Conservation (phyloP, 306 rosid genomes). For the Crotalaria pallida region DNA sequence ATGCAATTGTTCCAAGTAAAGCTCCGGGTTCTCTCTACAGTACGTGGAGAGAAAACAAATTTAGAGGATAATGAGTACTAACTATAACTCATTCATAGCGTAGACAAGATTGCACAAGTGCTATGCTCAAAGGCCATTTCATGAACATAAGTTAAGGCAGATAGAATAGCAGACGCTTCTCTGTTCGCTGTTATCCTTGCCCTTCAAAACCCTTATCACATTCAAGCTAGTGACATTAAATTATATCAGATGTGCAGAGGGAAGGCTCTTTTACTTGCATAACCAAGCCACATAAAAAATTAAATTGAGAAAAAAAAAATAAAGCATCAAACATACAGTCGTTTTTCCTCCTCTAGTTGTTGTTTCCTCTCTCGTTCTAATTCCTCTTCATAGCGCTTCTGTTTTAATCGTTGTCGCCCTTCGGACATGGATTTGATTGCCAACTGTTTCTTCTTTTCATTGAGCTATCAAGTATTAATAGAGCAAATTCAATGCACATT, state of each 20-base stretch:
- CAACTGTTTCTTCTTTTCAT: constrained; percentile 64
- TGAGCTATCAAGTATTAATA: constrained; percentile 48
- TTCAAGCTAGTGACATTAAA: not conserved
- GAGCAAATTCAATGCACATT: not conserved
- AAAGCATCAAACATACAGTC: constrained; percentile 39
- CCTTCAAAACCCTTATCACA: not conserved
- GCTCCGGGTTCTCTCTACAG: constrained; percentile 70
- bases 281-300: not conserved
- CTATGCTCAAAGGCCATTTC: not conserved
- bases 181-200: no score
- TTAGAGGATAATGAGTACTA: not conserved
- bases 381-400: constrained; percentile 67
- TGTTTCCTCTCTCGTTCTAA: constrained; percentile 58
- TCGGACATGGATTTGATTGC: constrained; percentile 73
- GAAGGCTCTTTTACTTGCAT: not conserved
- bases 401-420: constrained; percentile 72
- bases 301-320: not conserved
- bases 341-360: constrained; percentile 65
- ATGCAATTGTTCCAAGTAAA: constrained; percentile 60
- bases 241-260: not conserved
- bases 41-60: constrained; percentile 1
- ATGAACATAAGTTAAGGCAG: not conserved
- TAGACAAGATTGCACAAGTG: not conserved
- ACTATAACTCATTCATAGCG: not conserved
- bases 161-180: not conserved